Percentiles rank a stretch among this genome's conserved stretches.
These are phyloP conservation scores for Lycium barbarum DNA, from an alignment of 257 asterid species.

Conservation along the genomic window DNA sequence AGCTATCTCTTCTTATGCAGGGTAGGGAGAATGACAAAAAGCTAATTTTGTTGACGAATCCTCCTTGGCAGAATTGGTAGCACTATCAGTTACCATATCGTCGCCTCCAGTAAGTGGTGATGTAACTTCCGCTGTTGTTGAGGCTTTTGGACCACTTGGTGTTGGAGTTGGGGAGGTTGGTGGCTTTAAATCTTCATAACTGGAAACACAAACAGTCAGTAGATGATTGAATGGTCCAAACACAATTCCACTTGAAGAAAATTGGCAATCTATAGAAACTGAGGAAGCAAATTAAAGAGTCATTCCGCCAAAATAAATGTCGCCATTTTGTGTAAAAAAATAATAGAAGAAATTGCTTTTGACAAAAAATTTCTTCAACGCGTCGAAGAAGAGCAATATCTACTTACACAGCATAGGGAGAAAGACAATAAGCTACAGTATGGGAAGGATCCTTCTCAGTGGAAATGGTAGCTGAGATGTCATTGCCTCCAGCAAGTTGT, in stretches of 20 bases:
- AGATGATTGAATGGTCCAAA: constrained; percentile 18
- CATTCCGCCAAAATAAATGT: neutral
- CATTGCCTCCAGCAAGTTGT: constrained; percentile 43
- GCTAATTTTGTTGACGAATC: constrained; percentile 26
- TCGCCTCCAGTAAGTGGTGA: constrained; percentile 42
- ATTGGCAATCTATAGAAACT: neutral
- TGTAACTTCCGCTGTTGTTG: constrained; percentile 37
- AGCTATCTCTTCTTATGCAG: constrained; percentile 46
- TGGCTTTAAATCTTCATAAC: constrained; percentile 75
- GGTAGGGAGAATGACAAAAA: constrained; percentile 46
- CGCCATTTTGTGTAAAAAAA: neutral
- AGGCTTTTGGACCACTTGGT: constrained; percentile 51
- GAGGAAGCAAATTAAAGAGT: neutral
- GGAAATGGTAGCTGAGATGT: constrained; percentile 33
- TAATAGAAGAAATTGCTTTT: neutral
- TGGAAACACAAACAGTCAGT: constrained; percentile 39
- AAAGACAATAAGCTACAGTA: constrained; percentile 29
- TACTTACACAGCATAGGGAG: constrained; percentile 57
- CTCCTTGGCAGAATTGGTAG: constrained; percentile 21
- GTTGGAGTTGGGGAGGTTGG: constrained; percentile 71
- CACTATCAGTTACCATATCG: constrained; percentile 39
- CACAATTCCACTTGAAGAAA: neutral
- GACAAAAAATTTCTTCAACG: neutral
- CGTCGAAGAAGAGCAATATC: neutral
- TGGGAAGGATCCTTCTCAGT: constrained; percentile 11